These are phyloP conservation scores for Echinosophora koreensis DNA, from an alignment of 306 rosid species.

Conservation along the genomic window DNA sequence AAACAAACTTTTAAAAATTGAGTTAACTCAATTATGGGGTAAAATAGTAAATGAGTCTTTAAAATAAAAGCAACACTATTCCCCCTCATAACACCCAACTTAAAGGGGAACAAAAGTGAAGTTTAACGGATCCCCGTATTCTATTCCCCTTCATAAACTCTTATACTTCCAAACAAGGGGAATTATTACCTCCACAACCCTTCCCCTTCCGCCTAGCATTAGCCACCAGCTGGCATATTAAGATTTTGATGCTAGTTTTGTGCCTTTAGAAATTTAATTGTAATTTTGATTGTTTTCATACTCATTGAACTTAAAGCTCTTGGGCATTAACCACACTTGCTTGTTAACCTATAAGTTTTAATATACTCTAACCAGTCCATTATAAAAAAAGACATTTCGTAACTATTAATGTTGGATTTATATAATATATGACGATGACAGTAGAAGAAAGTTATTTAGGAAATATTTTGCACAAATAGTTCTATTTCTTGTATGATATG, in stretches of 20 bases:
- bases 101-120: conserved; percentile 6
- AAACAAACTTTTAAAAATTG: not conserved
- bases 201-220: conserved; percentile 3
- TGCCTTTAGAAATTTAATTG: conserved; percentile 18
- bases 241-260: conserved; percentile 36
- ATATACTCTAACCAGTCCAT: conserved; percentile 18
- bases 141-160: not conserved
- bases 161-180: not conserved
- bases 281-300: conserved; percentile 17
- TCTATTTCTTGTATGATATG: conserved; percentile 42
- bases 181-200: not conserved
- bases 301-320: not conserved
- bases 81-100: not conserved
- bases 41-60: conserved; percentile 7
- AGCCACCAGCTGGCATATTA: conserved; percentile 37
- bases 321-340: not conserved
- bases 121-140: conserved; percentile 16
- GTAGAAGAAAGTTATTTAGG: conserved; percentile 29
- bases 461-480: conserved; percentile 40
- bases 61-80: conserved; percentile 21
- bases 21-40: not conserved
- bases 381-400: not conserved
- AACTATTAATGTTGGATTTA: conserved; percentile 24
- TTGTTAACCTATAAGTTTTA: conserved; percentile 27
- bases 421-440: not conserved